Evolutionary conservation across 441 rosid genomes (phyloP), one percentile per base, ranked within the genome.

Genomic region (Breynia disticha): DNA sequence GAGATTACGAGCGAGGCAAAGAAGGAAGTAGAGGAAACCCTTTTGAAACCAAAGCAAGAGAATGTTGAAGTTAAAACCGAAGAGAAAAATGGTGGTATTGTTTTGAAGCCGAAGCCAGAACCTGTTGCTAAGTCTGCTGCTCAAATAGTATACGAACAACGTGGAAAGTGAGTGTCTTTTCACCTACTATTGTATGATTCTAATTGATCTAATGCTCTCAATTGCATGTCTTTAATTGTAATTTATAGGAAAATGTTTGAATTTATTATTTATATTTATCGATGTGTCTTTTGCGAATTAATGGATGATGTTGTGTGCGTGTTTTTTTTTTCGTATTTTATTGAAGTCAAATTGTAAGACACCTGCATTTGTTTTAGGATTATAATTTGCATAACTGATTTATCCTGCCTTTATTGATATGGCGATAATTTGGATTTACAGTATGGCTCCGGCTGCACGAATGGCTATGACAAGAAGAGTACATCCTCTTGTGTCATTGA

Each of bases 381-480:
- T 17, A 39, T n/a, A 5, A 9, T 13, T 8, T 0, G 17, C 32
- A 16, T 43, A 18, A 18, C n/a, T n/a, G n/a, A n/a, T n/a, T n/a
- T n/a, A n/a, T n/a, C n/a, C n/a, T n/a, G 47, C 0, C 0, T 14
- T 52, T 32, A 16, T 5, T 43, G 16, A 6, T 1, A 14, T 20
- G 14, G 11, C 11, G 12, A 32, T n/a, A 8, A 16, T 37, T 5
- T 54, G 47, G 19, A 54, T 21, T 57, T 57, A 22, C 69, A 91
- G 97, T 65, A 73, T 75, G 84, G 94, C 97, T 42, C 98, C 97
- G 1, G 62, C 80, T 59, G 87, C 89, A 0, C 72, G 95, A 55
- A 73, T 88, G 83, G 72, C 95, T 45, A 88, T 91, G 94, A 82
- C 98, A 4, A 73, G 94, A 55, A 80, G 98, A 60, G 97, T 91